phyloP scores from a whole-genome alignment of 768 basidiomycete species.

The Cystofilobasidium macerans region DNA sequence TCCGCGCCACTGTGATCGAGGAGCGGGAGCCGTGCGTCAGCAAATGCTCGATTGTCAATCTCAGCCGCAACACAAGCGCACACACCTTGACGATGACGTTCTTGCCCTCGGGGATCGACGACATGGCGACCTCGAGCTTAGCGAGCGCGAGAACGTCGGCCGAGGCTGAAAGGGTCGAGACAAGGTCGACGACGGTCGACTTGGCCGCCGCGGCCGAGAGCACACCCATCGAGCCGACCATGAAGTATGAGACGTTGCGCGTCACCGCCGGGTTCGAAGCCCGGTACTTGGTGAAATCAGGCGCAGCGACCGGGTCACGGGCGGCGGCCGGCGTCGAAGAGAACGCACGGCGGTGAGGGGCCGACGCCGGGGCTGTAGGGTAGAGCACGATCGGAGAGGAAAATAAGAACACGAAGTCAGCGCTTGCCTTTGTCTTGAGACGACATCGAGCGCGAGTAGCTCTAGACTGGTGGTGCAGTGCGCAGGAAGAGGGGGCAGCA shows the following conservation, averaged over 20 bases:
- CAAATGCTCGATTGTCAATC: background rate
- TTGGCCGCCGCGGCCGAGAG: constrained; percentile 90
- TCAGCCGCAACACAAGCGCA: background rate
- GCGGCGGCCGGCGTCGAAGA: constrained; percentile 51
- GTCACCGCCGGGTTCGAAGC: constrained; percentile 50
- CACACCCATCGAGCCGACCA: constrained; percentile 62
- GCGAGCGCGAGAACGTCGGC: constrained; percentile 96
- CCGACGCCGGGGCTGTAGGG: constrained; percentile 1
- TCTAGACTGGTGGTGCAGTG: no score
- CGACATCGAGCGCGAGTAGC: background rate
- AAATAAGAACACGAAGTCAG: background rate
- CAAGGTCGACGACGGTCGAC: constrained; percentile 82
- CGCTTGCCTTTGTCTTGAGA: background rate
- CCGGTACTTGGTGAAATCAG: constrained; percentile 77
- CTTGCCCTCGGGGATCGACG: constrained; percentile 75
- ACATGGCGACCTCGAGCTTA: constrained; percentile 90
- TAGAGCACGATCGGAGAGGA: background rate
- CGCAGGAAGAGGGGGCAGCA: no score
- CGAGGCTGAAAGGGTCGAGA: constrained; percentile 91
- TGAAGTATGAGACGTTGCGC: constrained; percentile 42
- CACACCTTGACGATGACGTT: constrained; percentile 67
- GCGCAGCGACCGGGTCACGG: constrained; percentile 53
- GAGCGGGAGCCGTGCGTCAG: constrained; percentile 17
- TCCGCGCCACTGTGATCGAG: constrained; percentile 77
- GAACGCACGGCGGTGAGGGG: constrained; percentile 44